Evolutionary conservation across 1,284 basidiomycete genomes (phyloP).

Genomic region (Cutaneotrichosporon cavernicola): DNA sequence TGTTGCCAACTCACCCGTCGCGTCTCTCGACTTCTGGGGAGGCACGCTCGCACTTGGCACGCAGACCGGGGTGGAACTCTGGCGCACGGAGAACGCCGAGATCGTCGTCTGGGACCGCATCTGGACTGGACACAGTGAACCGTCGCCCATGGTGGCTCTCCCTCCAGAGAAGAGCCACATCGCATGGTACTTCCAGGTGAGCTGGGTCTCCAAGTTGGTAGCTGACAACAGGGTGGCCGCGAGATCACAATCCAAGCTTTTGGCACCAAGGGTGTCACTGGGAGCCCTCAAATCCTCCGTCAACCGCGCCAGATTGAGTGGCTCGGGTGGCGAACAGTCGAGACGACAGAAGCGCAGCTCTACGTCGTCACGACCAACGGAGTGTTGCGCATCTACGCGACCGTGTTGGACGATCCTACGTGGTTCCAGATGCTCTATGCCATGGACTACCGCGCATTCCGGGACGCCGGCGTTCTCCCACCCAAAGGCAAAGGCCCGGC

Average conservation of each 20-base stretch:
- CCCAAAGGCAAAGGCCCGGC: slow-evolving; percentile 20
- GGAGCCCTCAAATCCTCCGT: slow-evolving; percentile 41
- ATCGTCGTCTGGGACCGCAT: slow-evolving; percentile 48
- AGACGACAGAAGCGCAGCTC: slow-evolving; percentile 41
- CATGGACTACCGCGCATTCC: slow-evolving; percentile 61
- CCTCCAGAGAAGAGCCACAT: slow-evolving; percentile 33
- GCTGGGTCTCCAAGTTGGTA: neutral
- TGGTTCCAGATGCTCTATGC: slow-evolving; percentile 75
- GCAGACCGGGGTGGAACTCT: slow-evolving; percentile 39
- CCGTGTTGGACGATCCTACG: slow-evolving; percentile 80
- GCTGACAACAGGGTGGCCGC: slow-evolving; percentile 22
- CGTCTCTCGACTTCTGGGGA: slow-evolving; percentile 34
- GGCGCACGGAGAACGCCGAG: slow-evolving; percentile 36
- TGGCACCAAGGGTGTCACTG: slow-evolving; percentile 27
- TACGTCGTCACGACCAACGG: slow-evolving; percentile 46
- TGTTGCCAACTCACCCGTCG: slow-evolving; percentile 33
- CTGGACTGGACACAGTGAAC: slow-evolving; percentile 28
- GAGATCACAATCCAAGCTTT: slow-evolving; percentile 33
- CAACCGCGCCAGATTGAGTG: slow-evolving; percentile 46
- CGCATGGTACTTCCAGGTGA: slow-evolving; percentile 37
- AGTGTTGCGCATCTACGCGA: slow-evolving; percentile 72
- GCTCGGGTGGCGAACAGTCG: slow-evolving; percentile 44
- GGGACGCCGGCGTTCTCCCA: slow-evolving; percentile 5
- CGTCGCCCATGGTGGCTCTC: slow-evolving; percentile 14
- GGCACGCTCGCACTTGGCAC: slow-evolving; percentile 41